These are phyloP conservation scores for Cladobotryum mycophilum DNA, from an alignment of 2,329 filamentous ascomycete genomes.

Conservation along the genomic window DNA sequence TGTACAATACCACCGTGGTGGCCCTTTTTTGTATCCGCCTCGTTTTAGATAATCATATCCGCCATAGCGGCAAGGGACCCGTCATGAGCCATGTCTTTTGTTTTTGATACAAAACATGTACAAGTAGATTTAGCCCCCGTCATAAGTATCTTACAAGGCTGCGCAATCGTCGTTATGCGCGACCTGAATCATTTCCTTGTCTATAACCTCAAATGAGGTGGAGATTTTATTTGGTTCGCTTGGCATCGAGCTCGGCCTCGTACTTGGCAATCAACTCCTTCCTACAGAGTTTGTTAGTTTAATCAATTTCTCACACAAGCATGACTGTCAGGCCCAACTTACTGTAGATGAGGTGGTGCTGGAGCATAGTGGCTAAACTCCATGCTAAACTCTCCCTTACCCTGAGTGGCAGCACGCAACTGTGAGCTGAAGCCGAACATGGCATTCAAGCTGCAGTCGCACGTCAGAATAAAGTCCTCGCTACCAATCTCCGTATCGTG, in stretches of 20 bases:
- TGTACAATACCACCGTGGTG: no score
- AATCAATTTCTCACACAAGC: background rate
- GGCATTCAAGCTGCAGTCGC: slow-evolving; percentile 87
- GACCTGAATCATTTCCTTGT: background rate
- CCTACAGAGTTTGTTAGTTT: slow-evolving; percentile 28
- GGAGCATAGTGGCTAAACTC: slow-evolving; percentile 95
- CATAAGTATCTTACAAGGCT: no score
- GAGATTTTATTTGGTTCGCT: slow-evolving; percentile 44
- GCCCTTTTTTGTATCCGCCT: no score
- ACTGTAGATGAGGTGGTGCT: slow-evolving; percentile 84
- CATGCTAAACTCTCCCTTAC: slow-evolving; percentile 98
- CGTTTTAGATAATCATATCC: no score
- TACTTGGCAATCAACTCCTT: slow-evolving; percentile 55
- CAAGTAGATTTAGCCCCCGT: no score
- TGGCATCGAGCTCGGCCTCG: slow-evolving; percentile 51
- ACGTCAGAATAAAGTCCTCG: slow-evolving; percentile 88
- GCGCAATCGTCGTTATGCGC: no score
- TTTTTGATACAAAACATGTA: background rate
- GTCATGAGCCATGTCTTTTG: background rate
- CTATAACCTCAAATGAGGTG: background rate
- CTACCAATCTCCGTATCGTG: slow-evolving; percentile 89
- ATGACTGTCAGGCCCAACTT: slow-evolving; percentile 20
- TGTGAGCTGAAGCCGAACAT: slow-evolving; percentile 98
- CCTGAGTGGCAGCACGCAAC: slow-evolving; percentile 87
- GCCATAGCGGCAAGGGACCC: background rate